Percentiles rank a stretch among this genome's conserved stretches.
Conservation (phyloP, 2,329 filamentous ascomycete genomes). For the Colletotrichum ledebouriae region DNA sequence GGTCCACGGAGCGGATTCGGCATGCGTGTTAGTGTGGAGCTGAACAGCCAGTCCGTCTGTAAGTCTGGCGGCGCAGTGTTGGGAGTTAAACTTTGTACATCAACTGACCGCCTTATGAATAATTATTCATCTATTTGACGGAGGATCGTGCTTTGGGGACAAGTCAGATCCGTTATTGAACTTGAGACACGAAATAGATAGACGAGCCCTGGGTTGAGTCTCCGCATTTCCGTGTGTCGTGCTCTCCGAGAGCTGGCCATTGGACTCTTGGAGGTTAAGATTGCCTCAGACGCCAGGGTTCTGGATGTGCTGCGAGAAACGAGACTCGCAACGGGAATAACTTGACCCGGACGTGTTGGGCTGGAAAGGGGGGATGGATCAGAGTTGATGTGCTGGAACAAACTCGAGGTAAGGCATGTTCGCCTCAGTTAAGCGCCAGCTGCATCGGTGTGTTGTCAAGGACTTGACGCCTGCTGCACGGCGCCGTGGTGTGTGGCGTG, state of each 20-base stretch:
- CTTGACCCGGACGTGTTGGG: constrained; percentile 1
- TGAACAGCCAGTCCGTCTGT: constrained; percentile 29
- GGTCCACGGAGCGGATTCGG: constrained; percentile 30
- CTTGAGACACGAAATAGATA: not conserved
- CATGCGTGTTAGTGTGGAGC: constrained; percentile 31
- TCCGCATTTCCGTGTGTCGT: not conserved
- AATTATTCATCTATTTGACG: not conserved
- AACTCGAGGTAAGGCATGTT: constrained; percentile 21
- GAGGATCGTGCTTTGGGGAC: constrained; percentile 10
- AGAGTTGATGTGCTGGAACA: constrained; percentile 5
- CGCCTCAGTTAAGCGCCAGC: constrained; percentile 34
- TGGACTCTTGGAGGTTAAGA: not conserved
- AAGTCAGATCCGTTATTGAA: not conserved
- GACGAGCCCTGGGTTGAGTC: not conserved
- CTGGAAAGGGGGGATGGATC: not conserved
- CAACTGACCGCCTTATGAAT: constrained; percentile 38
- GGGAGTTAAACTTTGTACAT: constrained; percentile 37
- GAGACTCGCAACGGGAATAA: constrained; percentile 8
- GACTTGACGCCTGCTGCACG: constrained; percentile 19
- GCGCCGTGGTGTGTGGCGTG: constrained; percentile 8
- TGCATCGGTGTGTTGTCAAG: constrained; percentile 40
- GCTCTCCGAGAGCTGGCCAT: not conserved
- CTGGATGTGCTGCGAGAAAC: not conserved
- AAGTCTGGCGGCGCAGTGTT: constrained; percentile 19
- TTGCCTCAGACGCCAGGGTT: not conserved